Base-by-base conservation (phyloP, 2,329 filamentous ascomycete species). In the Epichloe baconii region DNA sequence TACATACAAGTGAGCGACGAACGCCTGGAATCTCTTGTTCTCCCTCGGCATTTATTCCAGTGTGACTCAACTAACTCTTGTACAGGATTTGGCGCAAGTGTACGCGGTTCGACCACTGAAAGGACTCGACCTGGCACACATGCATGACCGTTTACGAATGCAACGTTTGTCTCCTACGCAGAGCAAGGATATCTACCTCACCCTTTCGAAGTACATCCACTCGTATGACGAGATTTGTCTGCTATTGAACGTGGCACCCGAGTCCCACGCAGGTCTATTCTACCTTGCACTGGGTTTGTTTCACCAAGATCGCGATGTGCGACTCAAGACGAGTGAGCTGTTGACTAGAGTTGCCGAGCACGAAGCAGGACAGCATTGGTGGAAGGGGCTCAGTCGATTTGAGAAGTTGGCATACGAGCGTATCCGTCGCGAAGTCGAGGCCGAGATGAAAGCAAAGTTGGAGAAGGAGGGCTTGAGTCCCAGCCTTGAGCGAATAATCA, bases 281-380 rank as follows among this genome's bases (percentile, higher is more conserved):
- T 95, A 96, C 60, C 70, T 98, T 26, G 87, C 85, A 5, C 77
- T 97, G 48, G 93, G 93, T 0, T 73, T 98, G 5, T 96, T 97
- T 65, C 93, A 98, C 70, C 88, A 89, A 51, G 82, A 90, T 56
- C 75, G 77, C 37, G 85, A 88, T 48, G 90, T 96, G 11, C 78
- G 93, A 37, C 70, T 85, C 58, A 82, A 81, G 51, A 86, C 88
- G 2, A 84, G 88, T 1, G 86, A 86, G 54, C 70, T 98, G 37
- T 68, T 98, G 21, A 88, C 91, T 58, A 78, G 89, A 21, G 82
- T 98, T 50, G 79, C 82, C 57, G 82, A 85, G 52, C 91, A 98
- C 67, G 86, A 94, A 62, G 93, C 89, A 10, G 93, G 93, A 2
- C 79, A 89, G 61, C 88, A 97, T 68, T 97, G 93, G 77, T 98